These are phyloP conservation scores for Larix kaempferi DNA, from an alignment of 75 land plant species.

Conservation along the genomic window DNA sequence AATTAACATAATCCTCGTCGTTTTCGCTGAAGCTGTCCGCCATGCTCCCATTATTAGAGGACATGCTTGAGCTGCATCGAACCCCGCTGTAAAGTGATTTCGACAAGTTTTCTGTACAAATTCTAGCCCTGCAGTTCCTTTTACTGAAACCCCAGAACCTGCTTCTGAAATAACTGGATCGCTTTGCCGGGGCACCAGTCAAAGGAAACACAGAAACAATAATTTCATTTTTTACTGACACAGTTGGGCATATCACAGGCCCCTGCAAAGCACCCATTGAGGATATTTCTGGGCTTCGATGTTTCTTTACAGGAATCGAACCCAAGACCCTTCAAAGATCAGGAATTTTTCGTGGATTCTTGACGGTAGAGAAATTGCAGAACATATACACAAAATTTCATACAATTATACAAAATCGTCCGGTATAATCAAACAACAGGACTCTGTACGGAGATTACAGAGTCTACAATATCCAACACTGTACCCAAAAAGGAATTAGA, in stretches of 20 bases:
- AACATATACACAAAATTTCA: neutral
- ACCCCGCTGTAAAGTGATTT: neutral
- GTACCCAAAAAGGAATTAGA: neutral
- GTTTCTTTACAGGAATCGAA: neutral
- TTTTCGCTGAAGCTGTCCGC: slow-evolving; percentile 73
- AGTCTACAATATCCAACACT: neutral
- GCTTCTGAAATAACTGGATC: slow-evolving; percentile 13
- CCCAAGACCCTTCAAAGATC: neutral
- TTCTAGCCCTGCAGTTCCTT: neutral
- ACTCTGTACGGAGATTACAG: neutral
- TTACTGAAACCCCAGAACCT: slow-evolving; percentile 22
- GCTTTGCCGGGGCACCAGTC: neutral
- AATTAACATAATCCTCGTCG: slow-evolving; percentile 74
- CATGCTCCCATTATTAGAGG: slow-evolving; percentile 68
- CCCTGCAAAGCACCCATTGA: slow-evolving; percentile 41
- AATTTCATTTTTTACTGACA: slow-evolving; percentile 21
- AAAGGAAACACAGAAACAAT: slow-evolving; percentile 10
- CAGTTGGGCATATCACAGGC: slow-evolving; percentile 39
- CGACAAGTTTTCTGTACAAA: slow-evolving; percentile 4
- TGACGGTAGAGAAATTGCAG: neutral
- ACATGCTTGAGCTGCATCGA: slow-evolving; percentile 56
- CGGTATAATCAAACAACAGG: neutral
- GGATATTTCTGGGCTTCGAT: neutral
- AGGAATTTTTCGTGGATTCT: neutral
- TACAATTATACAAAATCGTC: neutral